Evolutionary conservation across 2,329 filamentous ascomycete genomes (phyloP), one percentile per base, ranked within the genome.

Genomic region (Claviceps humidiphila): DNA sequence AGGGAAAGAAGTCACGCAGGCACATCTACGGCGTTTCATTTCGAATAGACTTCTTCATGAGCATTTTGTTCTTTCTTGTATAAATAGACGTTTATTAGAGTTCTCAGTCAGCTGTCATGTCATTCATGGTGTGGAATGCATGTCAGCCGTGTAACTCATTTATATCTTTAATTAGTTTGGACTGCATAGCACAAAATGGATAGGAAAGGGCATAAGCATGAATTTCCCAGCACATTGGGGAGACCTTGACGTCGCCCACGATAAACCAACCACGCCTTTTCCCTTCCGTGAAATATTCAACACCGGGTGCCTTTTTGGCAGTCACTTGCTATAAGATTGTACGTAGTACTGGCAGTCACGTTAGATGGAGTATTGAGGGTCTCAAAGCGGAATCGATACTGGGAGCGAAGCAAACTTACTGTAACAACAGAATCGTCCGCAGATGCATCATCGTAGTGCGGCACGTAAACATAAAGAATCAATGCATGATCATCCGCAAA

Each of bases 401-500:
- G 43, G 20, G 30, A 2, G 4, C 16, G 16, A 1, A 17, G 26
- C 8, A 11, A 13, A 68, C 78, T 66, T 69, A 88, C 85, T 46
- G 87, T 91, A 52, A 93, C 73, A 34, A 90, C 85, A 2, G 83
- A 85, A 60, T 88, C 84, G 24, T 87, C 83, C 1, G 76, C 77
- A 2, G 68, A 66, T 2, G 74, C 75, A 61, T 84, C 82, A 53
- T 89, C 85, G 50, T 83, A 81, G 58, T 82, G 79, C 14, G 84
- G 77, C 37, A 93, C 74, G 60, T 89, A 93, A 2, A 93, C 88
- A 62, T 93, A 93, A 26, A 93, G 71, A 42, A 93, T 88, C 56
- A 94, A 66, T 2, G 87, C 87, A 64, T 89, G 83, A 51, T 87
- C 85, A 61, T 93, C 76, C 41, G 82, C 82, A 66, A 94, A 89